Conservation (phyloP, 1,139 yeast genomes). For the Blastobotrys persicus region DNA sequence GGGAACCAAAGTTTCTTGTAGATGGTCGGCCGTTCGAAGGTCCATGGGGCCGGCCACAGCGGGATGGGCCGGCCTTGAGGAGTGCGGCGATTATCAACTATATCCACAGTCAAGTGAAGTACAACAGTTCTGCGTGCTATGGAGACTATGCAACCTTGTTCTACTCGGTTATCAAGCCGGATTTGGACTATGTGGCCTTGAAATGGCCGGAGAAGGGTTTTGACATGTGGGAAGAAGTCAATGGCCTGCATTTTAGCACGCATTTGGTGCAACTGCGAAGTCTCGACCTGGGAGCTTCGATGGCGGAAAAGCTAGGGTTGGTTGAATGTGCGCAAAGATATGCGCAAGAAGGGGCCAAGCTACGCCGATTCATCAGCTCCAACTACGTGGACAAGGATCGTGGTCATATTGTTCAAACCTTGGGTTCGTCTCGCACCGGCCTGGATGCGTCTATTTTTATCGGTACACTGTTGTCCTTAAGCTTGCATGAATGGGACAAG, state of each 20-base stretch:
- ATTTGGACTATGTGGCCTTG: slow-evolving; percentile 60
- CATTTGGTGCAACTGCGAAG: slow-evolving; percentile 71
- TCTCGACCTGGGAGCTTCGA: slow-evolving; percentile 53
- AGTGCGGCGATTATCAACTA: slow-evolving; percentile 62
- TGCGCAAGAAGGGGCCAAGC: not conserved
- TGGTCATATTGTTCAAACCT: slow-evolving; percentile 69
- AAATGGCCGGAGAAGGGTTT: slow-evolving; percentile 68
- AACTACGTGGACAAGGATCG: slow-evolving; percentile 36
- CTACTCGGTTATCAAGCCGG: slow-evolving; percentile 59
- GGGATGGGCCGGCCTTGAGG: slow-evolving; percentile 91
- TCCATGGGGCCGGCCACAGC: slow-evolving; percentile 93
- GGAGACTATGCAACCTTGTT: slow-evolving; percentile 25
- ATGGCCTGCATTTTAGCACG: slow-evolving; percentile 75
- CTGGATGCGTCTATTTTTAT: slow-evolving; percentile 76
- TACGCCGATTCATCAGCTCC: slow-evolving; percentile 8
- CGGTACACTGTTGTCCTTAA: slow-evolving; percentile 46
- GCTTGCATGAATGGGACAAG: slow-evolving; percentile 51
- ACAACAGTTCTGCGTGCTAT: slow-evolving; percentile 29
- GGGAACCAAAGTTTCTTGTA: slow-evolving; percentile 83
- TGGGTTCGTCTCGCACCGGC: slow-evolving; percentile 60
- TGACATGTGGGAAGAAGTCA: slow-evolving; percentile 92
- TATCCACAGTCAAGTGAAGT: slow-evolving; percentile 44
- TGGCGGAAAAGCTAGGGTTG: slow-evolving; percentile 45
- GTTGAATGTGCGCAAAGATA: slow-evolving; percentile 15
- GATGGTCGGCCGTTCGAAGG: slow-evolving; percentile 60